phyloP scores from a whole-genome alignment of 352 stramenopile species.

The Phytophthora uliginosa region DNA sequence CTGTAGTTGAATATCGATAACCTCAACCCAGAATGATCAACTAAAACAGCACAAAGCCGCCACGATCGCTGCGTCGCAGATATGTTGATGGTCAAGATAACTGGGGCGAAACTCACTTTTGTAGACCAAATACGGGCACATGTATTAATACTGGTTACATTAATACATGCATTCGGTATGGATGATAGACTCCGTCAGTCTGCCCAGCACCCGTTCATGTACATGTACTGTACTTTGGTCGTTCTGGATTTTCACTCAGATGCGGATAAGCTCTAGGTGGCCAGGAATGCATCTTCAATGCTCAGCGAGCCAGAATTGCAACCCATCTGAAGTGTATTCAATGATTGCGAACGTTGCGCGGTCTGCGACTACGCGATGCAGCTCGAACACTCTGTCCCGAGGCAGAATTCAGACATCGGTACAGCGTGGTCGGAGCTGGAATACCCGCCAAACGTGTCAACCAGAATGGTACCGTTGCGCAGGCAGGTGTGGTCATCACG shows the following conservation, averaged over 20 bases:
- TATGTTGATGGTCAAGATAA: not conserved
- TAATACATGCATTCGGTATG: no score
- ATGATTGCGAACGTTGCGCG: not conserved
- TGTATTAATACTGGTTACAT: no score
- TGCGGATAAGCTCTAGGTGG: not conserved
- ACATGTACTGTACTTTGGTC: no score
- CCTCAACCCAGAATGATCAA: slow-evolving; percentile 8
- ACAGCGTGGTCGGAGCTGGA: slow-evolving; percentile 75
- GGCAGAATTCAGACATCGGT: slow-evolving; percentile 67
- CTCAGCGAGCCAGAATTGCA: not conserved
- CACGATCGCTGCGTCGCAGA: not conserved
- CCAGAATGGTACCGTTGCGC: slow-evolving; percentile 49
- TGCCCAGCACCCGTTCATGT: no score
- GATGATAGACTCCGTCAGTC: no score
- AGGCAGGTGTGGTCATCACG: slow-evolving; percentile 58
- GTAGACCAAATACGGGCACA: no score
- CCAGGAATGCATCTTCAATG: not conserved
- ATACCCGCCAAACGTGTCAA: slow-evolving; percentile 58
- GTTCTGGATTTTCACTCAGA: not conserved
- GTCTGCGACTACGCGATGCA: slow-evolving; percentile 37
- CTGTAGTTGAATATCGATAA: not conserved
- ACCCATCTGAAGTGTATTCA: not conserved
- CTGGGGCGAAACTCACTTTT: no score
- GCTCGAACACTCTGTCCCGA: slow-evolving; percentile 46
- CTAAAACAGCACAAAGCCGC: slow-evolving; percentile 4